Evolutionary conservation across 2,329 filamentous ascomycete genomes (phyloP).

Genomic region (Didymella exigua): DNA sequence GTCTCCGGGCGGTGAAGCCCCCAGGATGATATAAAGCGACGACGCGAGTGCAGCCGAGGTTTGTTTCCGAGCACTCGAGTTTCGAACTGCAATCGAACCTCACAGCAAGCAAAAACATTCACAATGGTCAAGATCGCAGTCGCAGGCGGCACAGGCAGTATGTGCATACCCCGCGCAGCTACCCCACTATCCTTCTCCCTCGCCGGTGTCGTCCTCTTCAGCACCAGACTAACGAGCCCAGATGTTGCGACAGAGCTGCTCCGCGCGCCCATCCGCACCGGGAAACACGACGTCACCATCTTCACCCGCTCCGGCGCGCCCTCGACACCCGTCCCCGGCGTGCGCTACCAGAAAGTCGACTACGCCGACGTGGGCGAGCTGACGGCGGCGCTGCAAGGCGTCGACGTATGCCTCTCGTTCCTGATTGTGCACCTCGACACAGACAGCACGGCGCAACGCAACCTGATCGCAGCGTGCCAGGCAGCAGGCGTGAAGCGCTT

Average conservation of each 20-base stretch:
- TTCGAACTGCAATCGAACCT: neutral
- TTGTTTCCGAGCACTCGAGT: neutral
- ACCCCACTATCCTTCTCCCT: neutral
- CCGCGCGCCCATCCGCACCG: conserved; percentile 55
- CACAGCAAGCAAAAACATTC: neutral
- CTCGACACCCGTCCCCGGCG: conserved; percentile 24
- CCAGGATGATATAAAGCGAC: conserved; percentile 4
- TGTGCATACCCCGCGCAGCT: conserved; percentile 4
- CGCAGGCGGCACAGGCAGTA: conserved; percentile 47
- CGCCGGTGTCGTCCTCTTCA: neutral
- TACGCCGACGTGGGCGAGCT: conserved; percentile 54
- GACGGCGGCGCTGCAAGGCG: conserved; percentile 49
- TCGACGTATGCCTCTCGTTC: conserved; percentile 56
- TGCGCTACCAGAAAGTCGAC: conserved; percentile 52
- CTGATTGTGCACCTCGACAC: conserved; percentile 41
- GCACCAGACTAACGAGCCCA: conserved; percentile 28
- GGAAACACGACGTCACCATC: conserved; percentile 60
- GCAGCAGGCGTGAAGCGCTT: conserved; percentile 39
- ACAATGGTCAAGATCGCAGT: conserved; percentile 45
- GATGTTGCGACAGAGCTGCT: conserved; percentile 61
- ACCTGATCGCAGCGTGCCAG: conserved; percentile 42
- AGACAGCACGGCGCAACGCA: conserved; percentile 34
- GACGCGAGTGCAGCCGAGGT: neutral
- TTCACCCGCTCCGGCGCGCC: conserved; percentile 55
- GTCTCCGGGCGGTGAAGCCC: conserved; percentile 5